Base-by-base conservation (phyloP, 208 protist species). In the Balamuthia mandrillaris region DNA sequence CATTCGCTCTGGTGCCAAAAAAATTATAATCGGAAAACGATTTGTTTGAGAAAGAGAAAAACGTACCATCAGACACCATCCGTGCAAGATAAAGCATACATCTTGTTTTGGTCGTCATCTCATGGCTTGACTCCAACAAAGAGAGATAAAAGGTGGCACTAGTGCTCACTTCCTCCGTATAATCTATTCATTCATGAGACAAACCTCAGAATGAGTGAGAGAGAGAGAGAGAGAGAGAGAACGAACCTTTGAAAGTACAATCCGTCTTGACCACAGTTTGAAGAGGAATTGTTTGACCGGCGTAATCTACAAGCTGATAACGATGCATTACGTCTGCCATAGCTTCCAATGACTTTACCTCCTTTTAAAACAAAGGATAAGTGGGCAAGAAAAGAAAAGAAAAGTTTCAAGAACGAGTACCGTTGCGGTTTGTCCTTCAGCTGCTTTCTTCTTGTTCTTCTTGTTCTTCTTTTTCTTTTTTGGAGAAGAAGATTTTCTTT, bases 261-360 rank as follows among this genome's bases (percentile, higher is more conserved):
- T 56, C 44, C 41, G 42, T 56, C 24, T 56, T 79, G 44, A 37
- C 49, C 2, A 16, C 49, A 24, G 56, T 79, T n/a, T n/a, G n/a
- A 14, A 79, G 41, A 21, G 70, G 56, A 35, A 79, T 79, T 14
- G 70, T 79, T 35, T 79, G 70, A 45, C 56, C 70, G 1, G 70
- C 44, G 27, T 79, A 37, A 21, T 79, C 70, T 14, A 79, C 27
- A 10, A 79, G 70, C 70, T 79, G 70, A 56, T 79, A 56, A 7
- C 27, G 56, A 56, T 79, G 44, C 44, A 79, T 9, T 4, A 79
- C 70, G 44, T 42, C 4, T 21, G 70, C 70, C 70, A 79, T 79
- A 18, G 49, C 31, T 45, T 79, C 70, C 33, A 79, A 27, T 16
- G 56, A 37, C 16, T 56, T 35, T 21, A 58, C 70, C 1, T 31